Percentiles rank a stretch among this genome's conserved stretches.
These are phyloP conservation scores for Linderniella brevidens DNA, from an alignment of 257 asterid genomes.

Conservation along the genomic window DNA sequence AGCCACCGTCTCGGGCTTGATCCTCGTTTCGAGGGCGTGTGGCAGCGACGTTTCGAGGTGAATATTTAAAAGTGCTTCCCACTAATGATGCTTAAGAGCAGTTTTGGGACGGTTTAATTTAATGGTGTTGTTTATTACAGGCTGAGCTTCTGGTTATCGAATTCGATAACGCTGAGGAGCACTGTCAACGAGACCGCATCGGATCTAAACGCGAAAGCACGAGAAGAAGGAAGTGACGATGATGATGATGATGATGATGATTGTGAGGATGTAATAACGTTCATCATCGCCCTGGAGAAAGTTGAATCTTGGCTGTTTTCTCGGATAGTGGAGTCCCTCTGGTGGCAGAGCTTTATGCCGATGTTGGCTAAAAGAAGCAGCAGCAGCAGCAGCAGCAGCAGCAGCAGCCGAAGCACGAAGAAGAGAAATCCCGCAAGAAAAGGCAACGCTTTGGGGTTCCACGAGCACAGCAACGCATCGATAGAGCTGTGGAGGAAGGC, in stretches of 20 bases:
- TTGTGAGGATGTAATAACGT: constrained; percentile 52
- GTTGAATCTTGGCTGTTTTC: constrained; percentile 90
- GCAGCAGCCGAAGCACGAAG: constrained; percentile 17
- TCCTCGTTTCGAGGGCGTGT: constrained; percentile 81
- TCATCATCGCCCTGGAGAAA: constrained; percentile 56
- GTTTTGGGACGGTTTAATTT: neutral
- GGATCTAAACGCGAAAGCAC: constrained; percentile 20
- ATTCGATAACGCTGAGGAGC: constrained; percentile 78
- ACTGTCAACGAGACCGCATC: constrained; percentile 53
- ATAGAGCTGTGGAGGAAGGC: constrained; percentile 86
- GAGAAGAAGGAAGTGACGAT: constrained; percentile 13
- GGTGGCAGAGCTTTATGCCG: constrained; percentile 99
- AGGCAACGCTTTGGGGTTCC: constrained; percentile 25
- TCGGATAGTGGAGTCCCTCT: constrained; percentile 67
- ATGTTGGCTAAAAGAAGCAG: too few species aligned
- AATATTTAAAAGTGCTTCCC: neutral
- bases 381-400: constrained; percentile 15
- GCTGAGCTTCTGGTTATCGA: constrained; percentile 88
- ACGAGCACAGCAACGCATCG: constrained; percentile 63
- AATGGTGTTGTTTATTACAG: constrained; percentile 19
- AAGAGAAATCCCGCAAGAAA: constrained; percentile 36
- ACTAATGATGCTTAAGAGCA: neutral
- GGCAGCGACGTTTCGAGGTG: constrained; percentile 92
- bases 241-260: constrained; percentile 29
- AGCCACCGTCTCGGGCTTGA: constrained; percentile 68